phyloP scores from a whole-genome alignment of 768 basidiomycete genomes.

The Suillus sp. region DNA sequence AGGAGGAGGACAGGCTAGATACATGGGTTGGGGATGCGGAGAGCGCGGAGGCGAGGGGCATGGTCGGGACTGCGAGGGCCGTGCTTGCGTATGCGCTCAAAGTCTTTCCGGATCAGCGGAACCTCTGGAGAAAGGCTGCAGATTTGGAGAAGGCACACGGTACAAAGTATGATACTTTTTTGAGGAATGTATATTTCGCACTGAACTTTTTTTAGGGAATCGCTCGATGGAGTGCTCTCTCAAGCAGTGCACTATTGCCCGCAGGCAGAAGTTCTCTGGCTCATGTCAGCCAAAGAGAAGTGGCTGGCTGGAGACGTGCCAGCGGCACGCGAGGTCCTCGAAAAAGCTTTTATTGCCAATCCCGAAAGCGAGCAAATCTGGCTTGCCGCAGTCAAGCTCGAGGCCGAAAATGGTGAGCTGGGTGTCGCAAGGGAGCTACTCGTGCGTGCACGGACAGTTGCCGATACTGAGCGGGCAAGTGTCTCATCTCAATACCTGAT shows the following conservation, averaged over 20 bases:
- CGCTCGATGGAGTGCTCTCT: conserved; percentile 77
- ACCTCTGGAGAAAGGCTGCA: conserved; percentile 90
- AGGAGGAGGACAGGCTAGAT: conserved; percentile 89
- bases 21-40: conserved; percentile 95
- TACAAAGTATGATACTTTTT: conserved; percentile 51
- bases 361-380: conserved; percentile 97
- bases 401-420: conserved; percentile 92
- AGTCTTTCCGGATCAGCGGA: conserved; percentile 84
- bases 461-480: conserved; percentile 87
- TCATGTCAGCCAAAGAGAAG: conserved; percentile 98
- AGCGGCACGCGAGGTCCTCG: conserved; percentile 87
- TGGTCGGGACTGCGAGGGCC: conserved; percentile 82
- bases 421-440: conserved; percentile 85
- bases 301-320: conserved; percentile 90
- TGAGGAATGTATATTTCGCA: neutral
- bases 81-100: conserved; percentile 89
- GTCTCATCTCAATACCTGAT: neutral
- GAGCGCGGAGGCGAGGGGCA: conserved; percentile 69
- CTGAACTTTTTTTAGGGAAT: conserved; percentile 51
- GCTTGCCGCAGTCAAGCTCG: conserved; percentile 96
- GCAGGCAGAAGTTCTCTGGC: conserved; percentile 94
- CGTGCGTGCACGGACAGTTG: conserved; percentile 85
- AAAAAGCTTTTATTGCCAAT: conserved; percentile 89
- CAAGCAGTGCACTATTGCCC: conserved; percentile 91
- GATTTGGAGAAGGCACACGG: conserved; percentile 94